Evolutionary conservation across 129 eudicot genomes (phyloP), one percentile per base, ranked within the genome.

Genomic region (Pulicaria dysenterica): DNA sequence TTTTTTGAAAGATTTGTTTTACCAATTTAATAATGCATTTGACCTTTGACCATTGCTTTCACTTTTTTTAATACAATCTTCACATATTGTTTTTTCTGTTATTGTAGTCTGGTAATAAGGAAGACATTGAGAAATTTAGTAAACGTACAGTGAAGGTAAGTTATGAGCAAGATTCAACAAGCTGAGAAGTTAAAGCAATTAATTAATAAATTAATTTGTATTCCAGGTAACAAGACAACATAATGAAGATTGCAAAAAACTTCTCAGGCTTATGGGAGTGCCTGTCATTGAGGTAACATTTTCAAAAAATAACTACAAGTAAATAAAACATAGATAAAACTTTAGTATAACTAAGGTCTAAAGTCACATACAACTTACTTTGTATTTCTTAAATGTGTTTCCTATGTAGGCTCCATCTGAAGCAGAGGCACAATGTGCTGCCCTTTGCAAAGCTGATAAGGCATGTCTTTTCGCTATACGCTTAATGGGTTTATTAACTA

Each of bases 391-490:
- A 45, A 64, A 8, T 45, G 50, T 80, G 36, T 45, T 42, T 73
- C 61, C n/a, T 66, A 14, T 47, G 59, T 66, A 90, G 99, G 99
- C 99, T 70, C 99, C 99, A 78, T 94, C 91, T 51, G 99, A 94
- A 86, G 99, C 99, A 59, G 99, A 90, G 85, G 97, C 99, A 66
- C 91, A 90, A 76, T 94, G 99, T 79, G 97, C 99, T 69, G 93
- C 96, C 12, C 99, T 94, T 83, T 94, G 97, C 81, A 90, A 90
- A 78, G 79, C 88, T 73, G 96, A 76, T 58, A 90, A 90, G 96
- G 99, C 73, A 88, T 16, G 85, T 39, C 5, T 79, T 42, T 43
- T 10, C n/a, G 34, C n/a, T 50, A 56, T 16, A 6, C 63, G 57
- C 53, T 6, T 45, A 49, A n/a, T n/a, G n/a, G n/a, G n/a, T n/a